These are phyloP conservation scores for Hysterangium stoloniferum DNA, from an alignment of 768 basidiomycete species.

Conservation along the genomic window DNA sequence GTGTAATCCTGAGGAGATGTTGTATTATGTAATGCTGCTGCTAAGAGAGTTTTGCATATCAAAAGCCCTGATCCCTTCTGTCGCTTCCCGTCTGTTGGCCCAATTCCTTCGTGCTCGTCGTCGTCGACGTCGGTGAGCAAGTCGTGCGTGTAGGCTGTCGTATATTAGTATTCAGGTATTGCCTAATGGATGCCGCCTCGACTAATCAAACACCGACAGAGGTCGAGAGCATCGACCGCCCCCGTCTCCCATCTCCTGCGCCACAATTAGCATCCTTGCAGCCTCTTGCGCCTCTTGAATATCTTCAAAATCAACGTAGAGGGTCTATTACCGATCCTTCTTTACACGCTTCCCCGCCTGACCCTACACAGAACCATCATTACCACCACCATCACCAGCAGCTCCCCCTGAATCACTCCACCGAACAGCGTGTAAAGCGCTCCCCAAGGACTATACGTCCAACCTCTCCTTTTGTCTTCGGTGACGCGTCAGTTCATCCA, in stretches of 20 bases:
- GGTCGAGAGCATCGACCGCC: constrained; percentile 2
- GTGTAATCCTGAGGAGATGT: neutral
- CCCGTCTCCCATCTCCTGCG: constrained; percentile 4
- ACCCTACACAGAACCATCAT: constrained; percentile 22
- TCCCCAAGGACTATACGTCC: constrained; percentile 44
- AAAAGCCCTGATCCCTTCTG: constrained; percentile 1
- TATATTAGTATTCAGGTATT: neutral
- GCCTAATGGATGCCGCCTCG: constrained; percentile 9
- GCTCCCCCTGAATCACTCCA: constrained; percentile 8
- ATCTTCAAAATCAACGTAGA: constrained; percentile 71
- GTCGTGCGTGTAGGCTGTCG: neutral
- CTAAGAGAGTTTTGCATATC: neutral
- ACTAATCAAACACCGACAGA: constrained; percentile 12
- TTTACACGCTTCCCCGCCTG: constrained; percentile 39
- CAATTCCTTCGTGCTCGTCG: neutral
- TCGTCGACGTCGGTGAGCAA: neutral
- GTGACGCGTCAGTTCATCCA: constrained; percentile 44
- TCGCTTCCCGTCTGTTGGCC: neutral
- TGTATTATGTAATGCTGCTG: constrained; percentile 4
- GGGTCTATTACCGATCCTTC: constrained; percentile 82
- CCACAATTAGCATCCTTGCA: constrained; percentile 36
- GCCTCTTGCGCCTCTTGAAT: constrained; percentile 69
- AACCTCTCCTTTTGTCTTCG: constrained; percentile 61
- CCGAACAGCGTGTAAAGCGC: constrained; percentile 19
- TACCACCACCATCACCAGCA: constrained; percentile 9